Evolutionary conservation across 495 filamentous ascomycete species (phyloP), one percentile per base, ranked within the genome.

Genomic region (Penicillium lividum): DNA sequence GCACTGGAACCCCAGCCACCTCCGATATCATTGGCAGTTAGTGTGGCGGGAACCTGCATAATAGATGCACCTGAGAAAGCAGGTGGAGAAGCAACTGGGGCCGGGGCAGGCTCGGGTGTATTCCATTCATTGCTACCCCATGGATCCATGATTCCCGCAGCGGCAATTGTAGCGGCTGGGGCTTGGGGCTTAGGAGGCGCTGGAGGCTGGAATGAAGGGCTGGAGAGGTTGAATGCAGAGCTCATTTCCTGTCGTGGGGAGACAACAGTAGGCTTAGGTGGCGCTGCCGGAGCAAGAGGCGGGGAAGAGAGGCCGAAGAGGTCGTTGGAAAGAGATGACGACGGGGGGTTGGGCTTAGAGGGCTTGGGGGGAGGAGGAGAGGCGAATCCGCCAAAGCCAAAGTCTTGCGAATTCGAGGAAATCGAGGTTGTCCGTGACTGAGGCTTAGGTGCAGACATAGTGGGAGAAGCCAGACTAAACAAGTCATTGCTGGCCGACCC

Each of bases 161-260:
- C 63, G 5, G 71, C 67, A 15, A 76, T 62, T 7, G 68, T 72
- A n/a, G 71, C 62, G 22, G 66, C 59, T 8, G 71, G 59, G 34
- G 72, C 64, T 29, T 60, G 60, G 0, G 80, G 68, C 54, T 74
- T 76, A 7, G 75, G 67, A 22, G 73, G 68, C 31, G 76, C 67
- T 50, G 77, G 57, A 52, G 80, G 65, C 34, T 84, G 73, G 27
- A 82, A 70, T 1, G 78, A 66, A 15, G 83, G 73, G 51, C 78
- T 79, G 73, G 77, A 93, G 36, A 96, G 83, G 65, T 93, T 95
- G 73, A 95, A 93, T 4, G 88, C 86, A n/a, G 89, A 91, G 64
- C 69, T 80, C 59, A 81, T 63, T 50, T 73, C 76, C 29, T 72
- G 69, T 40, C 71, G 70, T 1, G 84, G 68, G 9, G 81, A 54